Percentiles rank a stretch among this genome's conserved stretches.
Evolutionary conservation across 202 grass and related monocot species (phyloP).

Genomic region (Carex sylvatica): DNA sequence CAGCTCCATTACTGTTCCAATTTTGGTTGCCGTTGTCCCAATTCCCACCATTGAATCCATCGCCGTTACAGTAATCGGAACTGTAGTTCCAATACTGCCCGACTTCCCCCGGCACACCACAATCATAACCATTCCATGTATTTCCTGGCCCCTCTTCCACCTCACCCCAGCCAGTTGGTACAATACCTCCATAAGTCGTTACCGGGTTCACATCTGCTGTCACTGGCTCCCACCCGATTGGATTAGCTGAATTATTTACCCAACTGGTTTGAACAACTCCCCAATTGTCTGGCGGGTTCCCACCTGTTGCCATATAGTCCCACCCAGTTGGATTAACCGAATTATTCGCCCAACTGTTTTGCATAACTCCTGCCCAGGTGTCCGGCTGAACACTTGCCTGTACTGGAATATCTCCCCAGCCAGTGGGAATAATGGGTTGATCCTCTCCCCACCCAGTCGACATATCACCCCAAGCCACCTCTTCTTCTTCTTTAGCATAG

Average conservation of each 20-base stretch:
- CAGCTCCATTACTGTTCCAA: background rate
- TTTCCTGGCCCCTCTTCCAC: background rate
- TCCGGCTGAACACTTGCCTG: background rate
- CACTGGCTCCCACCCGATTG: background rate
- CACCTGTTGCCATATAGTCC: background rate
- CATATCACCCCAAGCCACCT: background rate
- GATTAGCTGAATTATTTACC: background rate
- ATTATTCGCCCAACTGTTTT: background rate
- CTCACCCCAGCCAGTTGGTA: slow-evolving; percentile 14
- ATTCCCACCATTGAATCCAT: background rate
- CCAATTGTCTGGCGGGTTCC: background rate
- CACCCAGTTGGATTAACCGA: background rate
- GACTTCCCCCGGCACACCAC: too few species aligned
- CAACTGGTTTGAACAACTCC: background rate
- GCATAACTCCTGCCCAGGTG: background rate
- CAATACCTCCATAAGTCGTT: background rate
- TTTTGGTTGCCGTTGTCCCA: background rate
- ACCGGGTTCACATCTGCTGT: background rate
- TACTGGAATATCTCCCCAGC: slow-evolving; percentile 16
- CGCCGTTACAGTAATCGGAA: background rate
- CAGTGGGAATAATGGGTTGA: background rate
- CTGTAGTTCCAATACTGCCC: too few species aligned
- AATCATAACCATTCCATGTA: background rate
- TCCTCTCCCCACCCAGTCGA: slow-evolving; percentile 12
- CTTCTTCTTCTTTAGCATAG: background rate